Base-by-base conservation (phyloP, 768 basidiomycete species). In the Rossbeevera mucosa region DNA sequence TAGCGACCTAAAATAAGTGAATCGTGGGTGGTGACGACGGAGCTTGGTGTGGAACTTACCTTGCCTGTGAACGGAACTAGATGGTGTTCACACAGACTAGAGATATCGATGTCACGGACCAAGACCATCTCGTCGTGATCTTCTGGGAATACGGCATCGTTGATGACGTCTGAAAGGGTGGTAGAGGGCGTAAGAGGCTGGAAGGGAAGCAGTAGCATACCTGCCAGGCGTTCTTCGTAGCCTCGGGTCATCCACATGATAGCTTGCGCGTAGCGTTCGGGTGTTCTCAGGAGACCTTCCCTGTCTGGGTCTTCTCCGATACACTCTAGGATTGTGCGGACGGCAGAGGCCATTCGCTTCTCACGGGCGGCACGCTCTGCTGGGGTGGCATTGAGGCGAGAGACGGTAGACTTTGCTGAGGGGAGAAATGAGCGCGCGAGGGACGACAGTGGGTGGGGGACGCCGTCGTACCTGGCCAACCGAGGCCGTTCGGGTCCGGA, bases 71-170 rank as follows among this genome's bases (percentile, higher is more conserved):
- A 98, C 18, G 96, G 96, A 26, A 98, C 94, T 55, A 99, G 79
- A 70, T 99, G 96, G 67, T 99, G 96, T 75, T 99, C 96, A 72
- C 96, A 99, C 53, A 99, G 74, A 66, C 92, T 95, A 43, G 92
- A 96, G 53, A 99, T 86, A 67, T 96, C 91, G 62, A 99, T 98
- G 67, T 99, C 94, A 54, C 90, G 83, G 51, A 99, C 95, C 53
- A 99, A 82, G 38, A 99, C 96, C 93, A 99, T 95, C 71, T 99
- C 96, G 63, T 98, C 96, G 74, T 99, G 96, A 71, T 99, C 93
- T 71, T 99, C 96, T 41, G 92, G 87, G 67, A 99, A 99, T 33
- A 99, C 83, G 52, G 96, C 96, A 76, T 95, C 91, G 72, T 97
- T 97, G 58, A 98, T 96, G 63, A 98, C 94, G 68, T 99, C 96